Base-by-base conservation (phyloP, 2,329 filamentous ascomycete species). In the Leptographium procerum region DNA sequence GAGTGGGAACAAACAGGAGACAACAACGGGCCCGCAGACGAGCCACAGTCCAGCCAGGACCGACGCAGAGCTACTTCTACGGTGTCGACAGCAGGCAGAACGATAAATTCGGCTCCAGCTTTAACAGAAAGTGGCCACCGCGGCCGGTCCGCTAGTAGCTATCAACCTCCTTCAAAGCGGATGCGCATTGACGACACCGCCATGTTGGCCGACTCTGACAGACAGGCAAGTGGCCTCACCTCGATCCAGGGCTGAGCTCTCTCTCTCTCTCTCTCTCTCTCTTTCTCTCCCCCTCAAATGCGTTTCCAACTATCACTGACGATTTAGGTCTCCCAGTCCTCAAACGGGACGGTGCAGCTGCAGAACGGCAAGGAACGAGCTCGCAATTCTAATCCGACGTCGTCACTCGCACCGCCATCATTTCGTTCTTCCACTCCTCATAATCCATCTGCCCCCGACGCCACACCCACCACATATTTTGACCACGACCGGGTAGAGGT, bases 401-500 rank as follows among this genome's bases (percentile, higher is more conserved):
- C 56, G 2, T 29, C 48, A 4, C 43, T 40, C 19, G 40, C 43
- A 6, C 31, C 53, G 19, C 2, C 53, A 11, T 31, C 53, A n/a
- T n/a, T n/a, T 16, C 34, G 34, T 11, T 2, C 45, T 1, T 22
- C 45, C 45, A 24, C 5, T 47, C 26, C 14, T 24, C 4, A 24
- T 14, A 28, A 50, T 16, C 24, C 10, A 31, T 26, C 56, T 7
- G 29, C 29, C 22, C n/a, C 2, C 28, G 24, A 14, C 16, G 24
- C 24, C 16, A 8, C 52, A 11, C 16, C 33, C 5, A 9, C 31
- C 51, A 72, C 70, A 31, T 97, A 95, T 70, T 87, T 85, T 67
- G 91, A 91, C 22, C 92, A 97, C 69, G 84, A 94, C 68, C 84
- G 90, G 69, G 91, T 96, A 75, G 92, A 99, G 74, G 87, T 97